These are phyloP conservation scores for Apiospora aurea DNA, from an alignment of 2,329 filamentous ascomycete species.

Conservation along the genomic window DNA sequence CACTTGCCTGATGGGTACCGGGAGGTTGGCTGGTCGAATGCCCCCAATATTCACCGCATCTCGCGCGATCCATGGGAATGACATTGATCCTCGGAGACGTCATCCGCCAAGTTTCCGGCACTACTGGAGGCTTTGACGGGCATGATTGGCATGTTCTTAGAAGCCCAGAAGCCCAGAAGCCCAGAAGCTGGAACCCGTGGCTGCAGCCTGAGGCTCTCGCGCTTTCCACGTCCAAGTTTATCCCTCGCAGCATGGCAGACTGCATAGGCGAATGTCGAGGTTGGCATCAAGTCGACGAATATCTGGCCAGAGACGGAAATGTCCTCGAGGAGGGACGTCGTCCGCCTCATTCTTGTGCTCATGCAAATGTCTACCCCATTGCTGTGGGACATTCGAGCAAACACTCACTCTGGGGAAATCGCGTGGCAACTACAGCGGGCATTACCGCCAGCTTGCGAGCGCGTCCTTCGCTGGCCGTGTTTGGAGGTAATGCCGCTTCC, in stretches of 20 bases:
- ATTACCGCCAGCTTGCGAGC: neutral
- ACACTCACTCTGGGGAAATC: conserved; percentile 15
- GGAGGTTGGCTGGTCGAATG: conserved; percentile 5
- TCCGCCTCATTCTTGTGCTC: conserved; percentile 1
- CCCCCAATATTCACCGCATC: neutral
- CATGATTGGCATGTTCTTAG: conserved; percentile 8
- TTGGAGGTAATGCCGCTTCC: conserved; percentile 9
- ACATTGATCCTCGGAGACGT: neutral
- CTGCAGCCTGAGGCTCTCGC: neutral
- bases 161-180: neutral
- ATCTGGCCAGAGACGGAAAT: neutral
- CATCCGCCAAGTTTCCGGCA: neutral
- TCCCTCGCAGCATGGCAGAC: conserved; percentile 16
- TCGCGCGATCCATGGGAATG: neutral
- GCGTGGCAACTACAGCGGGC: neutral
- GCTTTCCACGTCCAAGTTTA: neutral
- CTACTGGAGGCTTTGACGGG: neutral
- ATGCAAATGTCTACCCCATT: neutral
- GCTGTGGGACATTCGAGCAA: neutral
- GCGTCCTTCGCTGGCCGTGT: neutral
- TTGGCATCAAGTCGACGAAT: neutral
- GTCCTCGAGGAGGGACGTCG: neutral
- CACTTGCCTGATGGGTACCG: neutral
- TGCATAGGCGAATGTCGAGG: neutral
- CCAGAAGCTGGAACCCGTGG: neutral